Conservation (phyloP, 2,329 filamentous ascomycete genomes). For the Alternaria consortialis region DNA sequence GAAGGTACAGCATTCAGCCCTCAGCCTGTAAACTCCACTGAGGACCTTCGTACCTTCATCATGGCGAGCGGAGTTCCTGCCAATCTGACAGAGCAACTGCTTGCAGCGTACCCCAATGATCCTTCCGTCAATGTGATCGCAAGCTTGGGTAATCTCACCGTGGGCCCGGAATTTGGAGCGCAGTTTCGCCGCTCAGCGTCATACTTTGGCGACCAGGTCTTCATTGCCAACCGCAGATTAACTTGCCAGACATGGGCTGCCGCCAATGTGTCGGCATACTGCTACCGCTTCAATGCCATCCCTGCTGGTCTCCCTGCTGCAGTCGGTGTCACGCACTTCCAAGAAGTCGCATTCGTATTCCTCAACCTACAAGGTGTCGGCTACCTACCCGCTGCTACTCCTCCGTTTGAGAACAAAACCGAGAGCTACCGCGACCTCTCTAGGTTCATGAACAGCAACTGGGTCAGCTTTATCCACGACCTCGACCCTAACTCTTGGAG, state of each 20-base stretch:
- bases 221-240: slow-evolving; percentile 65
- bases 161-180: slow-evolving; percentile 33
- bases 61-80: slow-evolving; percentile 38
- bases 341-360: slow-evolving; percentile 60
- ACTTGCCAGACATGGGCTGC: slow-evolving; percentile 63
- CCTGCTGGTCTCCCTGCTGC: slow-evolving; percentile 55
- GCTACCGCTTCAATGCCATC: slow-evolving; percentile 69
- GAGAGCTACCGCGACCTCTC: slow-evolving; percentile 52
- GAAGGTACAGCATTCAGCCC: slow-evolving; percentile 69
- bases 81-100: slow-evolving; percentile 31
- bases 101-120: slow-evolving; percentile 44
- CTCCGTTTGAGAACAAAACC: slow-evolving; percentile 49
- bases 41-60: slow-evolving; percentile 60
- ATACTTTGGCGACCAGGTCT: slow-evolving; percentile 61
- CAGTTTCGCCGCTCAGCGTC: slow-evolving; percentile 65
- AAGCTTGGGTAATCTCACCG: slow-evolving; percentile 30
- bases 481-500: slow-evolving; percentile 41
- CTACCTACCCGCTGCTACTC: slow-evolving; percentile 45
- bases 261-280: slow-evolving; percentile 62
- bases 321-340: slow-evolving; percentile 63
- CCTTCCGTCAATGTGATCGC: slow-evolving; percentile 38
- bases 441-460: slow-evolving; percentile 55
- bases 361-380: slow-evolving; percentile 56
- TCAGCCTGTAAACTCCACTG: slow-evolving; percentile 63
- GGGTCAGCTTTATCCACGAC: slow-evolving; percentile 59